Conservation (phyloP, 768 basidiomycete genomes). For the Hericium erinaceus region DNA sequence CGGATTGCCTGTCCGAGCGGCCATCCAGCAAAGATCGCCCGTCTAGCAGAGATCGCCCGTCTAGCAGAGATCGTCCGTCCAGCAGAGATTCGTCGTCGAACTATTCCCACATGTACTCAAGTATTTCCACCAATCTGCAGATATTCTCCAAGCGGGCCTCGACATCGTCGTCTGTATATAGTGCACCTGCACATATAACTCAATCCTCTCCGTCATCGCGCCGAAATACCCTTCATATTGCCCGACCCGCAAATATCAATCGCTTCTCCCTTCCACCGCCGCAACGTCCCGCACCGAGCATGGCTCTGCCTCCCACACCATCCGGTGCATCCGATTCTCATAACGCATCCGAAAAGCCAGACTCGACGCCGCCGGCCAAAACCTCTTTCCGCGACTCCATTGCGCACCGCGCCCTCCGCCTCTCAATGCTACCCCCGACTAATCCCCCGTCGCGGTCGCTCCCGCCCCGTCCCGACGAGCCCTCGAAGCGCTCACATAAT, state of each 20-base stretch:
- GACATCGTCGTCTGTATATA: conserved; percentile 36
- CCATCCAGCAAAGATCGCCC: conserved; percentile 18
- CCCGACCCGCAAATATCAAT: conserved; percentile 24
- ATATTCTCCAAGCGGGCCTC: conserved; percentile 13
- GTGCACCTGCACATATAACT: conserved; percentile 2
- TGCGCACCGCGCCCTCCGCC: conserved; percentile 39
- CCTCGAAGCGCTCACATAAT: conserved; percentile 16
- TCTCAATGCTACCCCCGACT: conserved; percentile 38
- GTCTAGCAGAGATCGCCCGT: conserved; percentile 22
- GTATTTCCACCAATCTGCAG: conserved; percentile 9
- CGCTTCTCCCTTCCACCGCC: conserved; percentile 63
- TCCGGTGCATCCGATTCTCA: conserved; percentile 16
- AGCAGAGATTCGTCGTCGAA: conserved; percentile 23
- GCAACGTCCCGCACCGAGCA: conserved; percentile 62
- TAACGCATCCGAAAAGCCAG: conserved; percentile 23
- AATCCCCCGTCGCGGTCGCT: conserved; percentile 51
- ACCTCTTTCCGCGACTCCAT: conserved; percentile 47
- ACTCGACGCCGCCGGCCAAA: conserved; percentile 16
- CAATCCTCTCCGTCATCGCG: conserved; percentile 28
- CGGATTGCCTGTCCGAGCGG: conserved; percentile 5
- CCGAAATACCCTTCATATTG: conserved; percentile 10
- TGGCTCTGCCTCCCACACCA: conserved; percentile 64
- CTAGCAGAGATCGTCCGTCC: conserved; percentile 13
- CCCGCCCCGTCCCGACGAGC: conserved; percentile 58
- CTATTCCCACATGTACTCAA: conserved; percentile 11